Base-by-base conservation (phyloP, 2,329 filamentous ascomycete genomes). In the Cytospora piceicola region DNA sequence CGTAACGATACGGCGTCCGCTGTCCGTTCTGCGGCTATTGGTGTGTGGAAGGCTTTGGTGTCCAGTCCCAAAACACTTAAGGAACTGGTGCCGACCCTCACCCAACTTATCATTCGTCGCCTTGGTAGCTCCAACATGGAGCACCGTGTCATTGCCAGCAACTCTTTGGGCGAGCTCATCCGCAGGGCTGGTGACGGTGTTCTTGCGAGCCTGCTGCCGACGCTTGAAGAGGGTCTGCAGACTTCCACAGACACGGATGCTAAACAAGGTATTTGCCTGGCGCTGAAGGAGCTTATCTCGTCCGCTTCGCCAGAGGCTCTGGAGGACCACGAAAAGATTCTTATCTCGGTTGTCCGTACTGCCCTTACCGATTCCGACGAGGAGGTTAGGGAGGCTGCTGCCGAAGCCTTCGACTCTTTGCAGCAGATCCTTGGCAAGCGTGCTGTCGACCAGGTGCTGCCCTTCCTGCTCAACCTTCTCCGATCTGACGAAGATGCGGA, bases 61-160 rank as follows among this genome's bases (percentile, higher is more conserved):
- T 92, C 94, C 65, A 94, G 91, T 67, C 95, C 95, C 36, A 90
- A 89, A 71, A 97, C 92, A 17, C 88, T 99, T 73, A 97, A 97
- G 80, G 95, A 99, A 75, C 87, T 99, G 73, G 90, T 97, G 56
- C 94, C 95, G 54, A 97, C 93, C 1, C 89, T 99, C 67, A 96
- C 93, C 7, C 94, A 97, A 76, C 88, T 99, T 69, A 90, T 99
- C 72, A 98, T 99, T 75, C 89, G 92, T 67, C 91, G 95, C 58
- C 86, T 99, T 71, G 95, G 93, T 68, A 98, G 94, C 76, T 91
- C 94, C 55, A 98, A 97, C 75, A 94, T 96, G 90, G 95, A 99
- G 77, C 95, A 99, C 78, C 98, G 97, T 82, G 91, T 97, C 72
- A 99, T 99, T 82, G 95, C 96, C 70, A 94, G 94, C 76, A 98